Evolutionary conservation across 2,329 filamentous ascomycete species (phyloP).

Genomic region (Graphilbum fragrans): DNA sequence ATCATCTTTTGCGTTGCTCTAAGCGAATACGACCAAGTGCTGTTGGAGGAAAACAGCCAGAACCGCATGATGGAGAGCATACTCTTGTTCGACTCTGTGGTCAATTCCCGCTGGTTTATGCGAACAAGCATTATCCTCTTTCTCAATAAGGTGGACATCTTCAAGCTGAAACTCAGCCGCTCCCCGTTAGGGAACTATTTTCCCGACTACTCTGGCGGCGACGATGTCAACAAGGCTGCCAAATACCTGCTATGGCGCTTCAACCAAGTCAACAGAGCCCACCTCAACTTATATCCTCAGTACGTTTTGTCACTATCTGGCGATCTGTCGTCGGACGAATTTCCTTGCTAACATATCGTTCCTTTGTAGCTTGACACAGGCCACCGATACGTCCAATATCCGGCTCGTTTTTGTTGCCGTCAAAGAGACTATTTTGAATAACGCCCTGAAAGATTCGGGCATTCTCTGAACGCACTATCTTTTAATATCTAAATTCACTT

Average conservation of each 20-base stretch:
- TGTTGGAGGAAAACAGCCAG: slow-evolving; percentile 96
- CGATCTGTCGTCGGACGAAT: neutral
- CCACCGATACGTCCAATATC: slow-evolving; percentile 97
- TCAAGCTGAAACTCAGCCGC: slow-evolving; percentile 83
- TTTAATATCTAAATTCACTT: too few species aligned
- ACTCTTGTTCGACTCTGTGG: slow-evolving; percentile 92
- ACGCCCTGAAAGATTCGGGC: slow-evolving; percentile 93
- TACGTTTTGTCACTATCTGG: slow-evolving; percentile 37
- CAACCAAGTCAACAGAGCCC: slow-evolving; percentile 94
- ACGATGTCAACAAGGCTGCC: slow-evolving; percentile 94
- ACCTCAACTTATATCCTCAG: slow-evolving; percentile 96
- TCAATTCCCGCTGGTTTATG: slow-evolving; percentile 99
- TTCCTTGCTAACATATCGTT: neutral
- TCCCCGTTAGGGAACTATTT: slow-evolving; percentile 93
- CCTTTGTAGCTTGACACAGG: slow-evolving; percentile 75
- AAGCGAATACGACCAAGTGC: slow-evolving; percentile 95
- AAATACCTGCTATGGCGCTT: slow-evolving; percentile 98
- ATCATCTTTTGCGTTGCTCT: slow-evolving; percentile 98
- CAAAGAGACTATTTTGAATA: slow-evolving; percentile 97
- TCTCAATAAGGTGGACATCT: slow-evolving; percentile 97
- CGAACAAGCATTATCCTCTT: slow-evolving; percentile 97
- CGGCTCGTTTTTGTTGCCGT: slow-evolving; percentile 95
- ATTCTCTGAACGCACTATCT: slow-evolving; percentile 53
- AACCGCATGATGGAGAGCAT: slow-evolving; percentile 99
- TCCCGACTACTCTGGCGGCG: slow-evolving; percentile 92